Evolutionary conservation across 2,329 filamentous ascomycete genomes (phyloP).

Genomic region (Hymenoscyphus repandus): DNA sequence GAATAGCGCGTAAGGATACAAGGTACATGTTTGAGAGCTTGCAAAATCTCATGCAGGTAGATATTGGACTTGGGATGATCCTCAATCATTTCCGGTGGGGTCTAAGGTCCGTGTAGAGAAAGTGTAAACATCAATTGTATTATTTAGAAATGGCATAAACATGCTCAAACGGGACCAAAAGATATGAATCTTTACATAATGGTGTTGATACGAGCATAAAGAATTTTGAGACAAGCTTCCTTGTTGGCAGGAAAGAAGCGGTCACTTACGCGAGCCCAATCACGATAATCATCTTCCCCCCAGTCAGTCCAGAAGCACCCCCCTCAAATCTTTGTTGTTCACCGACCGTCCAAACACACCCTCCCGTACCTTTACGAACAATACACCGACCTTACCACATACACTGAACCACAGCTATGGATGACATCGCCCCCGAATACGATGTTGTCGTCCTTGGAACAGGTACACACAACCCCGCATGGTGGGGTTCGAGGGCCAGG

Average conservation of each 20-base stretch:
- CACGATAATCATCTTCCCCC: constrained; percentile 14
- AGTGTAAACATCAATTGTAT: background rate
- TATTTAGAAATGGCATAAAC: background rate
- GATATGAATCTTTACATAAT: background rate
- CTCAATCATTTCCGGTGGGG: too few relatives aligned
- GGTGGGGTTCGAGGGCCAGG: constrained; percentile 25
- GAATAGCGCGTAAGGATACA: too few relatives aligned
- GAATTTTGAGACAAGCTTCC: constrained; percentile 20
- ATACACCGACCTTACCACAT: background rate
- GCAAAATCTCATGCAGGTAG: too few relatives aligned
- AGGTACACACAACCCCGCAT: constrained; percentile 55
- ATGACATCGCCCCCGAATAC: constrained; percentile 97
- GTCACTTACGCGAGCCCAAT: constrained; percentile 28
- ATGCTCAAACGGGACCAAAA: background rate
- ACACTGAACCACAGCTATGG: constrained; percentile 57
- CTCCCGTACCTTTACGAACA: background rate
- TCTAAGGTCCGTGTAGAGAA: too few relatives aligned
- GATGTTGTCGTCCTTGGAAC: constrained; percentile 98
- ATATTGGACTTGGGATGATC: too few relatives aligned
- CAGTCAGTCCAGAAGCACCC: constrained; percentile 8
- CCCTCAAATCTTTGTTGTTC: constrained; percentile 16
- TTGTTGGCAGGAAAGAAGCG: constrained; percentile 12
- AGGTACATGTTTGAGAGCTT: too few relatives aligned
- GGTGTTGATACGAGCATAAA: constrained; percentile 13
- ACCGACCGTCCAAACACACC: constrained; percentile 19